Evolutionary conservation across 2,329 filamentous ascomycete species (phyloP), one percentile per base, ranked within the genome.

Genomic region (Penicillium glabrum): DNA sequence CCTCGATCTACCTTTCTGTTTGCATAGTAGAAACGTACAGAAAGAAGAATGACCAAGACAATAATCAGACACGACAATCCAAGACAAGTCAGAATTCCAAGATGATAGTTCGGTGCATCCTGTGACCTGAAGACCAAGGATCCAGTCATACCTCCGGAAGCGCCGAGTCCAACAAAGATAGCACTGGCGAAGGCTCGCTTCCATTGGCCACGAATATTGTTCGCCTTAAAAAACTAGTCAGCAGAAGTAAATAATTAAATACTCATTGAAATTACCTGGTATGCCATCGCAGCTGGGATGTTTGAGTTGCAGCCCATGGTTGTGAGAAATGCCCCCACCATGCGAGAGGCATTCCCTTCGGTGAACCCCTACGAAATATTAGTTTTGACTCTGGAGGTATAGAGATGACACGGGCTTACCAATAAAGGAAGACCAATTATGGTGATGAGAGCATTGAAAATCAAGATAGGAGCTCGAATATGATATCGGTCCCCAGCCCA

Each of bases 1-100:
- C 73, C 73, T 13, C 52, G 51, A 21, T 68, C 73, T n/a, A 62
- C 68, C 47, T 71, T 60, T 51, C 66, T 64, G 58, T 76, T 76
- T 39, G 66, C 64, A 7, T 56, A 41, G 31, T 61, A 59, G 54
- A 75, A 71, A 31, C 71, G 70, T 14, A 69, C 13, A 0, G 64
- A 69, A 46, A 72, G 58, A 19, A 64, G 24, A 9, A 29, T 43
- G 2, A 68, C 61, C 31, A 73, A 60, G 1, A 70, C 43, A 26
- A 76, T 61, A 8, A 60, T 61, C 13, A 65, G 53, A 3, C 50
- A 61, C 19, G 51, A 58, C 5, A 54, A 45, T 10, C 60, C 61
- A 21, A 61, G 33, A 27, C 57, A 59, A 9, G 54, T 54, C 16
- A 53, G 27, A 56, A 64, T 58, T 4, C 66, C 52, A 19, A 60